A percentile compares a stretch with the other conserved stretches of the same genome.
Evolutionary conservation across 257 asterid genomes (phyloP).

Genomic region (Striga asiatica): DNA sequence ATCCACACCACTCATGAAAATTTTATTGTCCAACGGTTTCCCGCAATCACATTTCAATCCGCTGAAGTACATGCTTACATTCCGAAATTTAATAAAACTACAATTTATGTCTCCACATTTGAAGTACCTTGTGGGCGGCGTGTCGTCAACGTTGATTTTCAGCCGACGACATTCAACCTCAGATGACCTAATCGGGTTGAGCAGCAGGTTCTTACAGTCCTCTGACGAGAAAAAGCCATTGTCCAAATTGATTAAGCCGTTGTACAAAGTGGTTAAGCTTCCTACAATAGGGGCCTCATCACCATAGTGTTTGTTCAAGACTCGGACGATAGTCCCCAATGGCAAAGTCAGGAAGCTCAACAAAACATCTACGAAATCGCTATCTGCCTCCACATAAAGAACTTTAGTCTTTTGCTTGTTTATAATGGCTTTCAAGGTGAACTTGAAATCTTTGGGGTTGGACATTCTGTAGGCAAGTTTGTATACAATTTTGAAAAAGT

Average conservation of each 20-base stretch:
- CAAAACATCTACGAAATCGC: constrained; percentile 20
- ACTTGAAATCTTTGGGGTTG: background rate
- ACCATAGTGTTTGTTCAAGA: constrained; percentile 10
- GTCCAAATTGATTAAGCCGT: background rate
- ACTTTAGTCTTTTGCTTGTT: constrained; percentile 18
- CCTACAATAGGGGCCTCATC: background rate
- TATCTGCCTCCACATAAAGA: constrained; percentile 16
- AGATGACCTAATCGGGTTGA: constrained; percentile 1
- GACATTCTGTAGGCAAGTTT: too few species aligned
- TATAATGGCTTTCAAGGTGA: constrained; percentile 13
- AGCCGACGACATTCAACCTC: background rate
- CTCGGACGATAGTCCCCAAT: constrained; percentile 12
- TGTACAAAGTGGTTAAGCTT: constrained; percentile 3
- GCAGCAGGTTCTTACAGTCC: background rate
- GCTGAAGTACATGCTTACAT: background rate
- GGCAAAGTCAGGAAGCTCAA: constrained; percentile 24
- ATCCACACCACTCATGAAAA: background rate
- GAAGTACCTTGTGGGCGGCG: background rate
- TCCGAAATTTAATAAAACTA: background rate
- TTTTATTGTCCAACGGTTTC: background rate
- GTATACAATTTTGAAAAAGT: too few species aligned
- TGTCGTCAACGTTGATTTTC: background rate
- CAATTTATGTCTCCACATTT: background rate
- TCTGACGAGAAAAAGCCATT: background rate
- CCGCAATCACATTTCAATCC: background rate